Evolutionary conservation across 768 basidiomycete species (phyloP), one percentile per base, ranked within the genome.

Genomic region (Suillus subaureus): DNA sequence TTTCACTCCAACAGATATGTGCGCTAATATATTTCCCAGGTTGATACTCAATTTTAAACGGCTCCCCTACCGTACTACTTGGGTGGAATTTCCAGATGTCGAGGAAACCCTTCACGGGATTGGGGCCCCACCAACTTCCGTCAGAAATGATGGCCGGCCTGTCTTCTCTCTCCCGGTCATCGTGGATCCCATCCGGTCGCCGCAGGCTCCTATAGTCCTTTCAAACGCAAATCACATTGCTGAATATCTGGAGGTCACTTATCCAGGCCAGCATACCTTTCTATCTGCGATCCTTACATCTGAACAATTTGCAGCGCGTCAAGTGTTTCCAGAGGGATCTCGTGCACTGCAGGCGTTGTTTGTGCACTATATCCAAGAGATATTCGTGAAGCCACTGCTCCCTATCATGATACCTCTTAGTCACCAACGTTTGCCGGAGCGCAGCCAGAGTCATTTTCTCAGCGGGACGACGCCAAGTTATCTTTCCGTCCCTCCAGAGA

Each of bases 1-100:
- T 13, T 67, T 15, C 43, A n/a, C 37, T 33, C 21, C 31, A 9
- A 15, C 28, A 33, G 11, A 9, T 57, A 9, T 13, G 35, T 56
- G 63, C 15, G 11, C 45, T 16, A n/a, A 64, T 21, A 52, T 62
- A 26, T 52, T 49, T n/a, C 18, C 7, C 51, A 91, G 90, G 56
- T 85, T 91, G 61, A 86, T 91, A 52, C 79, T 93, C n/a, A 93
- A 93, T 72, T 92, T 85, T 72, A 92, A 93, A 71, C 83, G 87
- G 4, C 82, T 93, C 8, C 85, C 82, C 0, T 90, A 92, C 72
- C 83, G 82, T 49, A 93, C 91, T 0, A 77, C 82, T 31, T 92
- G 89, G 88, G 79, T 93, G 23, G 87, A 92, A 40, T 85, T 90
- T 65, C 82, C 87, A 23, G 87, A 92, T 39, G 84, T 93, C 33